Percentiles rank a stretch among this genome's conserved stretches.
These are phyloP conservation scores for Calonectria pseudoturangicola DNA, from an alignment of 2,329 filamentous ascomycete genomes.

Conservation along the genomic window DNA sequence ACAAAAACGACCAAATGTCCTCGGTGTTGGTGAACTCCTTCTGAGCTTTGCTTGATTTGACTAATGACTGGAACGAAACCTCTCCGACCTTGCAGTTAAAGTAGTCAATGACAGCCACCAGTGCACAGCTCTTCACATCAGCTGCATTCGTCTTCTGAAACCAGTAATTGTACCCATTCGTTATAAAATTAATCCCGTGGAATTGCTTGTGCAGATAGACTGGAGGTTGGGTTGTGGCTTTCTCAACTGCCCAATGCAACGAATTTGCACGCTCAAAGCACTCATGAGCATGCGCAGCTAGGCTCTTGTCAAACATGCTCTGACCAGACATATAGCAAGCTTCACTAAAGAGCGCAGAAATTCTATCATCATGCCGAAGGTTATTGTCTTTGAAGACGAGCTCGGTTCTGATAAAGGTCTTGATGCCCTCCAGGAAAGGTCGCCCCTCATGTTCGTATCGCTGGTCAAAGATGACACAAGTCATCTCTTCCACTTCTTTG, in stretches of 20 bases:
- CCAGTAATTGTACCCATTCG: constrained; percentile 34
- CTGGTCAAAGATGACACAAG: constrained; percentile 36
- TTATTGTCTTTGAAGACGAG: constrained; percentile 23
- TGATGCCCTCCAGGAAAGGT: constrained; percentile 27
- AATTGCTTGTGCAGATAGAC: constrained; percentile 27
- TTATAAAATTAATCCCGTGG: constrained; percentile 6
- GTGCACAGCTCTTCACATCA: constrained; percentile 25
- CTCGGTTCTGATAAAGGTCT: constrained; percentile 32
- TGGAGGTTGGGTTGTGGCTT: background rate
- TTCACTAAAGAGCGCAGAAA: constrained; percentile 25
- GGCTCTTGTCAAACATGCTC: constrained; percentile 23
- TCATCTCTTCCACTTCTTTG: constrained; percentile 14
- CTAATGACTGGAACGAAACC: constrained; percentile 18
- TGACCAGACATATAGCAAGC: constrained; percentile 39
- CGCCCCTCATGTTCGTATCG: constrained; percentile 33
- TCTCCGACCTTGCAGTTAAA: constrained; percentile 31
- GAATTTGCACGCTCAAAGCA: constrained; percentile 39
- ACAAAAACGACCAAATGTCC: constrained; percentile 25
- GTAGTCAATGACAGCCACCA: constrained; percentile 32
- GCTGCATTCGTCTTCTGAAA: constrained; percentile 7
- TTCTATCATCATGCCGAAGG: constrained; percentile 1
- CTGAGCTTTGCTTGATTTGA: constrained; percentile 8
- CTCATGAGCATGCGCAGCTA: constrained; percentile 24
- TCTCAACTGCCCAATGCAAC: constrained; percentile 34
- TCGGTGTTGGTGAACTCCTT: background rate